phyloP scores from a whole-genome alignment of 306 rosid genomes.

The Hippophae tibetana region DNA sequence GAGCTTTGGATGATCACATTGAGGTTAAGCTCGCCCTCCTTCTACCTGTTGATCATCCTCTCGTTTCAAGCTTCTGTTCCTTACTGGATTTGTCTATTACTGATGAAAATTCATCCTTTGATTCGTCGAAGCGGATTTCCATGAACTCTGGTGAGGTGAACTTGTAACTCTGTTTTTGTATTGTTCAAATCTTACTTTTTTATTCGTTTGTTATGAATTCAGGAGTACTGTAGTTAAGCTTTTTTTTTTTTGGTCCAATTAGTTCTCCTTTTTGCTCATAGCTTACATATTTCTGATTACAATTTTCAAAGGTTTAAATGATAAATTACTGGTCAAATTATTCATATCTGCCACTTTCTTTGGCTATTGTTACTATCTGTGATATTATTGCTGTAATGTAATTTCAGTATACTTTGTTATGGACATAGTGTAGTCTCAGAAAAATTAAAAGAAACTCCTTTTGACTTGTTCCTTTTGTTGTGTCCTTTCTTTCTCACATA shows the following conservation, averaged over 20 bases:
- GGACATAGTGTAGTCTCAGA: not conserved
- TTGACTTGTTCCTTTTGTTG: not conserved
- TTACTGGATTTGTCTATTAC: constrained; percentile 26
- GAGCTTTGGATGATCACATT: constrained; percentile 54
- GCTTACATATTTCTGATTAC: not conserved
- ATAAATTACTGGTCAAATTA: not conserved
- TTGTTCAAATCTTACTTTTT: constrained; percentile 2
- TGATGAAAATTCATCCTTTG: constrained; percentile 7
- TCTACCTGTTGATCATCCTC: constrained; percentile 72
- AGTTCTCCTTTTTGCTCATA: not conserved
- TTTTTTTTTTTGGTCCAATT: not conserved
- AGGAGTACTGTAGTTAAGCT: not conserved
- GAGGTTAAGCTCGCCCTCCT: constrained; percentile 71
- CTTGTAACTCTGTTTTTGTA: not conserved
- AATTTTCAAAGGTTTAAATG: not conserved
- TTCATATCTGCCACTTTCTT: not conserved
- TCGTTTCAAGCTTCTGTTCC: constrained; percentile 34
- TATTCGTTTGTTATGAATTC: not conserved
- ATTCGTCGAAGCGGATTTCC: constrained; percentile 30
- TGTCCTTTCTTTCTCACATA: not conserved
- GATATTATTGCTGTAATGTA: not conserved
- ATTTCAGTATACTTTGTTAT: not conserved
- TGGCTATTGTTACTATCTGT: not conserved
- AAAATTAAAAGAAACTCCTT: not conserved
- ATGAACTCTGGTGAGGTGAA: constrained; percentile 46